phyloP scores from a whole-genome alignment of 768 basidiomycete species.

The Auriscalpium vulgare region DNA sequence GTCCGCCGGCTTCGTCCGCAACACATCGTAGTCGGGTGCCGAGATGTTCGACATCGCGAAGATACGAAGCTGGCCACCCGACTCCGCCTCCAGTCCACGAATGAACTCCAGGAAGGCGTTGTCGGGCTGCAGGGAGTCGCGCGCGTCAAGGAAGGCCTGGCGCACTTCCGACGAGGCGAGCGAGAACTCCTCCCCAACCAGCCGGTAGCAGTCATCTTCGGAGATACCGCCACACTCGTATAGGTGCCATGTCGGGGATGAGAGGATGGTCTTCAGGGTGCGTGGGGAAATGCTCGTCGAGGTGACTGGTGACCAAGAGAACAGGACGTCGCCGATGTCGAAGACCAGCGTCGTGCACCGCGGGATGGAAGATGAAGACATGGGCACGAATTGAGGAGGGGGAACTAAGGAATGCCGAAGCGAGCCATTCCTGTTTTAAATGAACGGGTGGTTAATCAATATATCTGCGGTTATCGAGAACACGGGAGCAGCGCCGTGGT shows the following conservation, averaged over 20 bases:
- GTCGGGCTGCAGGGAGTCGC: conserved; percentile 39
- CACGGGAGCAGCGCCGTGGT: too few relatives aligned
- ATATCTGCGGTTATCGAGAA: too few relatives aligned
- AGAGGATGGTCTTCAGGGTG: conserved; percentile 33
- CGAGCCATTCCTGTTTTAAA: too few relatives aligned
- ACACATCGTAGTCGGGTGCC: conserved; percentile 38
- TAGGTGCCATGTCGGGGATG: conserved; percentile 40
- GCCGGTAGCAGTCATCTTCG: conserved; percentile 37
- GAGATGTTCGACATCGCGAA: conserved; percentile 59
- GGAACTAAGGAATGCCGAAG: too few relatives aligned
- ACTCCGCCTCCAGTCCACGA: conserved; percentile 34
- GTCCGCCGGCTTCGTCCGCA: conserved; percentile 37
- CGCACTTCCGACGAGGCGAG: conserved; percentile 32
- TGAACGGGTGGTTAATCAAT: too few relatives aligned
- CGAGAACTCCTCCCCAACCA: conserved; percentile 31
- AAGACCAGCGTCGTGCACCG: conserved; percentile 31
- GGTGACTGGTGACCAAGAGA: conserved; percentile 42
- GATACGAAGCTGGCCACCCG: conserved; percentile 28
- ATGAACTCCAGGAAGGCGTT: conserved; percentile 38
- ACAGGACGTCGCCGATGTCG: conserved; percentile 50
- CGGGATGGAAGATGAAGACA: conserved; percentile 2
- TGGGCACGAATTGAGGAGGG: neutral
- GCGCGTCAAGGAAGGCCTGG: conserved; percentile 38
- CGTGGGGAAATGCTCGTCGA: conserved; percentile 35
- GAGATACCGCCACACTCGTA: conserved; percentile 40